phyloP scores from a whole-genome alignment of 129 eudicot genomes.

The Flaveria trinervia region DNA sequence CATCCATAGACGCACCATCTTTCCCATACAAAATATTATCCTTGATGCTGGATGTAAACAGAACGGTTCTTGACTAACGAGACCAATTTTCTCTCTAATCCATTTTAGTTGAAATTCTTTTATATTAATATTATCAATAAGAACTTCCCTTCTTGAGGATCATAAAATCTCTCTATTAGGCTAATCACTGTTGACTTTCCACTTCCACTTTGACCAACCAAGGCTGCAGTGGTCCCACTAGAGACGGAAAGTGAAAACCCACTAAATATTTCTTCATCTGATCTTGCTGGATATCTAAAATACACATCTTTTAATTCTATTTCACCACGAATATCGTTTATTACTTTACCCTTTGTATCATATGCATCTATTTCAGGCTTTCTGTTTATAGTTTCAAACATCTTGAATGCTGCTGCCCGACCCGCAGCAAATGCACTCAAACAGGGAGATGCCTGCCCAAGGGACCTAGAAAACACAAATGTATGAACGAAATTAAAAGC shows the following conservation, averaged over 20 bases:
- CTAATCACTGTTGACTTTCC: conserved; percentile 85
- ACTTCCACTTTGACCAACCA: conserved; percentile 92
- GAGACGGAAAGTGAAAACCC: conserved; percentile 57
- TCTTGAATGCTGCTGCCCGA: conserved; percentile 78
- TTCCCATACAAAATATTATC: conserved; percentile 71
- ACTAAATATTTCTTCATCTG: conserved; percentile 60
- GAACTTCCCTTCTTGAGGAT: conserved; percentile 72
- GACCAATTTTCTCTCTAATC: conserved; percentile 58
- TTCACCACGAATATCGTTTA: conserved; percentile 53
- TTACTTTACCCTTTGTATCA: conserved; percentile 53
- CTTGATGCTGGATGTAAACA: conserved; percentile 54
- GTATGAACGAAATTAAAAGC: neutral
- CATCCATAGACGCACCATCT: conserved; percentile 58
- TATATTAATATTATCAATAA: conserved; percentile 60
- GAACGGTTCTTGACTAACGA: conserved; percentile 80
- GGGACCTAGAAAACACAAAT: conserved; percentile 47
- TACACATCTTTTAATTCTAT: conserved; percentile 67
- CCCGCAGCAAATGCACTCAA: conserved; percentile 75
- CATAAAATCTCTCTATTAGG: conserved; percentile 73
- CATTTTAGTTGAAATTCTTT: conserved; percentile 48
- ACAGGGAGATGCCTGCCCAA: conserved; percentile 79
- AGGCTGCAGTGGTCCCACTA: conserved; percentile 66
- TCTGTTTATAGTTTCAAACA: conserved; percentile 74
- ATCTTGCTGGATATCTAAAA: conserved; percentile 74
- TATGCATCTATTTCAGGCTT: conserved; percentile 72